Conservation (phyloP, 2,329 filamentous ascomycete species). For the Colletotrichum brevisporum region DNA sequence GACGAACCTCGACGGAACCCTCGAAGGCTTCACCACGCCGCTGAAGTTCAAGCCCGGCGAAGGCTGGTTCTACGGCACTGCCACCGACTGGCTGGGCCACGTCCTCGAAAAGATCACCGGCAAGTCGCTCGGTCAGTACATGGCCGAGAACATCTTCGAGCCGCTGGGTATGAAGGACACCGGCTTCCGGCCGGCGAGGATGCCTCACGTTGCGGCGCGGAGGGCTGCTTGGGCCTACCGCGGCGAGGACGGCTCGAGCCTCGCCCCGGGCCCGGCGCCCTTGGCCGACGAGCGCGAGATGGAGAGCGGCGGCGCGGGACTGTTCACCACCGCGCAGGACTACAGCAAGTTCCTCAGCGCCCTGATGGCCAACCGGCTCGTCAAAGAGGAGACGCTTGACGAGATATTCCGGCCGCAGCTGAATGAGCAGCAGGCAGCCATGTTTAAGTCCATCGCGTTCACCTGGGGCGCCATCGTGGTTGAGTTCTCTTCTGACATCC, state of each 20-base stretch:
- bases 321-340: constrained; percentile 58
- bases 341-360: constrained; percentile 54
- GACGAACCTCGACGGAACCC: constrained; percentile 50
- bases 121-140: constrained; percentile 53
- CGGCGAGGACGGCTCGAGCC: constrained; percentile 41
- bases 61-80: constrained; percentile 64
- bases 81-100: constrained; percentile 63
- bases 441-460: constrained; percentile 41
- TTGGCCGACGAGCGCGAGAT: constrained; percentile 50
- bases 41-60: constrained; percentile 61
- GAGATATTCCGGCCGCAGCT: constrained; percentile 60
- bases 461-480: constrained; percentile 49
- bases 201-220: constrained; percentile 46
- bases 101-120: constrained; percentile 58
- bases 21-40: constrained; percentile 58
- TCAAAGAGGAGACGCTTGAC: constrained; percentile 48
- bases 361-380: constrained; percentile 49
- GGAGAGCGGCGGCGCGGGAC: constrained; percentile 60
- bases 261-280: constrained; percentile 42
- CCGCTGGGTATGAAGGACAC: constrained; percentile 54
- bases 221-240: constrained; percentile 42
- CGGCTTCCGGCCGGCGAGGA: constrained; percentile 51
- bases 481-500: constrained; percentile 52
- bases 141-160: constrained; percentile 53
- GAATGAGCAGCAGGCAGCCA: constrained; percentile 46